phyloP scores from a whole-genome alignment of 2,329 filamentous ascomycete species.

The Dactylellina sp. region DNA sequence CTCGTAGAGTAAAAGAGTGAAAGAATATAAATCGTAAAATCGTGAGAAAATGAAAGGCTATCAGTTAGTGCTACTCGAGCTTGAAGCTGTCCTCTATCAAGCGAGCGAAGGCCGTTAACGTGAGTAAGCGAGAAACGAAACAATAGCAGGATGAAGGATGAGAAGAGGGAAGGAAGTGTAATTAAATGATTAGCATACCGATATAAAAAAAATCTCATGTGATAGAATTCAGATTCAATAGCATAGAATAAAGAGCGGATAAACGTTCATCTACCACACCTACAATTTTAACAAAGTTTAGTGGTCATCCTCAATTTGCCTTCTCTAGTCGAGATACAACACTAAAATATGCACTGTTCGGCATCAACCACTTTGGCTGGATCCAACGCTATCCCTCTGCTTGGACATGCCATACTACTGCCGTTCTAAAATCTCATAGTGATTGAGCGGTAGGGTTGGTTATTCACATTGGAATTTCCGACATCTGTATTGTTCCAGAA shows the following conservation, averaged over 20 bases:
- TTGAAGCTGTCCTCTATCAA: not conserved
- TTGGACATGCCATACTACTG: conserved; percentile 29
- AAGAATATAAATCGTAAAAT: not conserved
- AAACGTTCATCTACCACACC: too few relatives aligned
- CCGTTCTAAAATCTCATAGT: not conserved
- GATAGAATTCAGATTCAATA: too few relatives aligned
- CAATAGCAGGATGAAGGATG: not conserved
- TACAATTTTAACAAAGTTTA: not conserved
- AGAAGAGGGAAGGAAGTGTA: not conserved
- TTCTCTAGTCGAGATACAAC: conserved; percentile 12
- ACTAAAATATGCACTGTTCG: conserved; percentile 12
- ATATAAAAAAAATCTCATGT: not conserved
- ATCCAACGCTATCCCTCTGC: conserved; percentile 17
- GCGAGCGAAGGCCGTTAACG: not conserved
- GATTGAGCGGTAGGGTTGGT: not conserved
- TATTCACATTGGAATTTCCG: not conserved
- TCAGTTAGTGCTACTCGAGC: conserved; percentile 24
- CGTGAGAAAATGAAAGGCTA: conserved; percentile 32
- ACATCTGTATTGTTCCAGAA: not conserved
- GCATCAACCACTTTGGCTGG: conserved; percentile 35
- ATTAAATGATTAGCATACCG: not conserved
- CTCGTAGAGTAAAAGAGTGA: not conserved
- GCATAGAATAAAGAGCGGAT: too few relatives aligned
- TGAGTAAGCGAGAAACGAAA: conserved; percentile 21
- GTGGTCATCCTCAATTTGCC: conserved; percentile 13